Conservation (phyloP, 2,329 filamentous ascomycete species). For the Shiraia bambusicola region DNA sequence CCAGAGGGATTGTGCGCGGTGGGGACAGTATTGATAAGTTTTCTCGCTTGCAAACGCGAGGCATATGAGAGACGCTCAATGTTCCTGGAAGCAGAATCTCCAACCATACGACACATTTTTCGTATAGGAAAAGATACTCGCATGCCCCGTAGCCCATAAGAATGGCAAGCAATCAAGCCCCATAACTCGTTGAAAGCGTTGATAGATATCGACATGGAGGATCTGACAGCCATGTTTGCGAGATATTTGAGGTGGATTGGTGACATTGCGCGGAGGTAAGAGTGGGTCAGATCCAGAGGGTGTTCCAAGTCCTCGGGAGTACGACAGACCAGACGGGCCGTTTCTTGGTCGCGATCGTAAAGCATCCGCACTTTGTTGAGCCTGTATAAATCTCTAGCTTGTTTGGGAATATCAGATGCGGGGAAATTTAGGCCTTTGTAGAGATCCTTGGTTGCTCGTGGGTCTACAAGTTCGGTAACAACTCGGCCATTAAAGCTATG, state of each 20-base stretch:
- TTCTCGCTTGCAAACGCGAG: slow-evolving; percentile 78
- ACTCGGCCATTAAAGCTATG: slow-evolving; percentile 79
- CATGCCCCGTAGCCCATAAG: slow-evolving; percentile 77
- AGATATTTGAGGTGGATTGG: slow-evolving; percentile 88
- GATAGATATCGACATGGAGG: slow-evolving; percentile 92
- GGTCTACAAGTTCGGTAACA: slow-evolving; percentile 83
- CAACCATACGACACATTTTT: slow-evolving; percentile 87
- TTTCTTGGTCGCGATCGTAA: slow-evolving; percentile 80
- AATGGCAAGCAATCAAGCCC: slow-evolving; percentile 85
- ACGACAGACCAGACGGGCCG: slow-evolving; percentile 78
- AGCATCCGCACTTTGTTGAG: slow-evolving; percentile 85
- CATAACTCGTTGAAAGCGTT: slow-evolving; percentile 83
- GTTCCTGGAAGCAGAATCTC: slow-evolving; percentile 81
- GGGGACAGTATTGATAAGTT: slow-evolving; percentile 82
- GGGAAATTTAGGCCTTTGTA: slow-evolving; percentile 89
- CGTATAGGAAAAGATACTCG: slow-evolving; percentile 88
- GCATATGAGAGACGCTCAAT: slow-evolving; percentile 87
- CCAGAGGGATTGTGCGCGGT: slow-evolving; percentile 80
- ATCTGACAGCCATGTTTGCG: slow-evolving; percentile 84
- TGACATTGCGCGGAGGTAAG: slow-evolving; percentile 85
- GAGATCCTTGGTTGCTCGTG: slow-evolving; percentile 73
- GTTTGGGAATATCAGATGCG: slow-evolving; percentile 81
- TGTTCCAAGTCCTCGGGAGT: slow-evolving; percentile 69
- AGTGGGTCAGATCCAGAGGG: slow-evolving; percentile 80
- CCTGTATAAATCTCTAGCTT: slow-evolving; percentile 85